These are phyloP conservation scores for Melocanna baccifera DNA, from an alignment of 176 grass and related monocot genomes.

Conservation along the genomic window DNA sequence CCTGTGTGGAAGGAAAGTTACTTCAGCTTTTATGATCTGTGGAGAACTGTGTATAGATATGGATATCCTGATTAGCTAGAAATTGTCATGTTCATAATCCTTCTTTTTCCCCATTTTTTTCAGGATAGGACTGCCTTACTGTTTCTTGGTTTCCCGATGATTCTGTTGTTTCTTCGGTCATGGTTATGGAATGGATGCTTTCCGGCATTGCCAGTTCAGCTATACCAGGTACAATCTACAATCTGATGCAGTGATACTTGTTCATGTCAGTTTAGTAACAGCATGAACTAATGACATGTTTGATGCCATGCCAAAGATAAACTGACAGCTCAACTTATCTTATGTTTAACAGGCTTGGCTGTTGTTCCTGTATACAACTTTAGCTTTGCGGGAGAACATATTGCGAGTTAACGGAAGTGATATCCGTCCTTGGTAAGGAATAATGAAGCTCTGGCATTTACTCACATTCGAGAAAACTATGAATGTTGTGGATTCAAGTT, in stretches of 20 bases:
- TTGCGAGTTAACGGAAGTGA: constrained; percentile 83
- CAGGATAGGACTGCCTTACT: constrained; percentile 96
- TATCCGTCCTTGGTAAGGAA: constrained; percentile 79
- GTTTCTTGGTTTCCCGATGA: constrained; percentile 88
- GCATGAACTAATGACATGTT: constrained; percentile 22
- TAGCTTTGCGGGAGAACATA: constrained; percentile 90
- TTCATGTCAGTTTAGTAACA: background rate
- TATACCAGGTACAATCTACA: constrained; percentile 73
- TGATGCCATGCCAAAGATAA: constrained; percentile 1
- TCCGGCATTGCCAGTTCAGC: constrained; percentile 87
- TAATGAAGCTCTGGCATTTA: background rate
- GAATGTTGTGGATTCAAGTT: background rate
- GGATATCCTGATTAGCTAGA: background rate
- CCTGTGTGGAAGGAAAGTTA: background rate
- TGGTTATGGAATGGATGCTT: constrained; percentile 90
- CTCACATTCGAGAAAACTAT: background rate
- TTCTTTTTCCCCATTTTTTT: constrained; percentile 9
- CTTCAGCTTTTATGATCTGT: background rate
- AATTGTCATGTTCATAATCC: background rate
- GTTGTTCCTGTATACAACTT: constrained; percentile 72
- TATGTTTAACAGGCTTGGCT: constrained; percentile 73
- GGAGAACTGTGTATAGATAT: background rate
- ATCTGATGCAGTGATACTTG: background rate
- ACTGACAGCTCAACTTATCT: constrained; percentile 15
- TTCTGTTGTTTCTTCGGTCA: constrained; percentile 72